Base-by-base conservation (phyloP, 2,329 filamentous ascomycete species). In the Fonsecaea erecta region DNA sequence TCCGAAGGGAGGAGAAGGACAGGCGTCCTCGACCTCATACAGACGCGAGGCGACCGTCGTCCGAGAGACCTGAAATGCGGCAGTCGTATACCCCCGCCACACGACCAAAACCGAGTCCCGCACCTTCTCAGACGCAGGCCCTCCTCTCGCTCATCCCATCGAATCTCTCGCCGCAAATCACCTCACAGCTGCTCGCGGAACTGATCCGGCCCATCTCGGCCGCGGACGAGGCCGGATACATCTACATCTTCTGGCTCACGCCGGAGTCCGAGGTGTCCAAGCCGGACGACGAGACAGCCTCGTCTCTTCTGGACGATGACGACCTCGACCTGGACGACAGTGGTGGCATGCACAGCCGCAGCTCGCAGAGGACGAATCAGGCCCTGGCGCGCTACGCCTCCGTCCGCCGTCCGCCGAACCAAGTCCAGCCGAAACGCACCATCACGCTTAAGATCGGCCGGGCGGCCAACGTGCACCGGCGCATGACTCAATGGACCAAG, bases 191-290 rank as follows among this genome's bases (percentile, higher is more conserved):
- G 2, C 84, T 94, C 65, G 82, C 89, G 1, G 93, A 98, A 76
- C 83, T 98, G 9, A 86, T 78, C 75, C 95, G 85, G 81, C 92
- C 83, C 0, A 85, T 93, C 52, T 93, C 92, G 0, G 81, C 86
- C 24, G 81, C 84, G 60, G 91, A 95, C 70, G 91, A 96, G 71
- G 82, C 90, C 12, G 95, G 95, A 40, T 99, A 95, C 79, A 98
- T 99, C 71, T 99, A 99, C 83, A 96, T 99, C 77, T 99, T 98
- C 83, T 97, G 94, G 93, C 84, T 97, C 24, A 97, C 92, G 0
- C 88, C 92, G 34, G 82, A 85, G 37, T 84, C 83, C 1, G 79
- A 86, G 7, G 75, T 82, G 0, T 76, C 85, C 0, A 80, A 83
- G 0, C 82, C 86, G 0, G 82, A 88, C 0, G 81, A 82, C 37